phyloP scores from a whole-genome alignment of 129 eudicot species.

The Chrysanthemum seticuspe region DNA sequence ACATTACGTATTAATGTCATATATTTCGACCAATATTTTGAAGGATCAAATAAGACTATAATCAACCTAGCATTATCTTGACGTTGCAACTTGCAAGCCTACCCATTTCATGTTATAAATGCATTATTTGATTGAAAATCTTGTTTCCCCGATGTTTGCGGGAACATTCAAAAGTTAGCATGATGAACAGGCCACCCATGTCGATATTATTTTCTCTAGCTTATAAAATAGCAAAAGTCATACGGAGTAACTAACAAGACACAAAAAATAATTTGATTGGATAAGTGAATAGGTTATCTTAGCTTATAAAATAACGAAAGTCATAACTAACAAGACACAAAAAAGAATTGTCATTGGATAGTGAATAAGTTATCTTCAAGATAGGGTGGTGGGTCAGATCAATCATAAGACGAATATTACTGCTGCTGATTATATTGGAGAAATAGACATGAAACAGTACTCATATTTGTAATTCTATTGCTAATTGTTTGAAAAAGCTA shows the following conservation, averaged over 20 bases:
- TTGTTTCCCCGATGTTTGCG: not conserved
- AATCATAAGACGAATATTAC: not conserved
- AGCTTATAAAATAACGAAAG: not conserved
- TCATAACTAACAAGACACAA: not conserved
- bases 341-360: not conserved
- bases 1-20: too few relatives aligned
- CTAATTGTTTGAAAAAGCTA: too few relatives aligned
- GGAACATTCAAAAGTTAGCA: not conserved
- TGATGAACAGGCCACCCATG: not conserved
- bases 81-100: too few relatives aligned
- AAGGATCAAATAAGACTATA: too few relatives aligned
- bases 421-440: not conserved
- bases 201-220: not conserved
- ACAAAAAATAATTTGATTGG: not conserved
- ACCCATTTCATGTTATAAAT: too few relatives aligned
- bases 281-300: not conserved
- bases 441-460: not conserved
- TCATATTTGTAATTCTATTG: not conserved
- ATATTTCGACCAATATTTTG: too few relatives aligned
- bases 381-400: conserved; percentile 8
- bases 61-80: too few relatives aligned
- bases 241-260: not conserved
- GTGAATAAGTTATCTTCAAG: not conserved
- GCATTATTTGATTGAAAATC: not conserved
- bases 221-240: not conserved